Evolutionary conservation across 208 protist species (phyloP).

Genomic region (Acanthamoeba sp.): DNA sequence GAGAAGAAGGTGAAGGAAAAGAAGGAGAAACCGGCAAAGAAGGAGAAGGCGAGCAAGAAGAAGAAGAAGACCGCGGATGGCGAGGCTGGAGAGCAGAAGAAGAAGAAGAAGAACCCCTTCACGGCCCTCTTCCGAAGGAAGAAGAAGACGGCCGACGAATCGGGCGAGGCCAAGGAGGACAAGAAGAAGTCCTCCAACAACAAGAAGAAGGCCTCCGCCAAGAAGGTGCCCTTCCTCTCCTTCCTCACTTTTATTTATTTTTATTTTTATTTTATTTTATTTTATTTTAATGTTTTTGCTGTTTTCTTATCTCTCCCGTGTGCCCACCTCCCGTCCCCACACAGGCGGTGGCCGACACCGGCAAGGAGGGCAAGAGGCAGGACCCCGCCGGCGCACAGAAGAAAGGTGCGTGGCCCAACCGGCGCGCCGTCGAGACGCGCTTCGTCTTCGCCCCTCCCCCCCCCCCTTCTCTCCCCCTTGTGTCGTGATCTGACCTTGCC

Average conservation of each 20-base stretch:
- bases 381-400: not conserved
- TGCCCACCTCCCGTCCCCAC: too few species aligned
- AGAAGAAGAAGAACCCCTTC: slow-evolving; percentile 43
- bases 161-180: not conserved
- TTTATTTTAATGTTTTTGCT: not conserved
- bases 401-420: not conserved
- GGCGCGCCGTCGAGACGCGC: too few species aligned
- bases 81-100: not conserved
- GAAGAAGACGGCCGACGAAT: slow-evolving; percentile 14
- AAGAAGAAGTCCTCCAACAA: not conserved
- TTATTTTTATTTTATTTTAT: not conserved
- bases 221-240: not conserved
- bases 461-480: not conserved
- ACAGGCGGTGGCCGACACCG: too few species aligned
- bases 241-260: too few species aligned
- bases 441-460: too few species aligned
- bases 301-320: too few species aligned
- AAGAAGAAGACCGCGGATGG: not conserved
- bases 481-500: too few species aligned
- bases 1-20: not conserved
- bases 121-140: not conserved
- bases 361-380: not conserved
- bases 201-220: not conserved
- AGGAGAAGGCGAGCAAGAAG: slow-evolving; percentile 16
- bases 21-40: not conserved